These are phyloP conservation scores for Trichothecium sympodiale DNA, from an alignment of 2,329 filamentous ascomycete genomes.

Conservation along the genomic window DNA sequence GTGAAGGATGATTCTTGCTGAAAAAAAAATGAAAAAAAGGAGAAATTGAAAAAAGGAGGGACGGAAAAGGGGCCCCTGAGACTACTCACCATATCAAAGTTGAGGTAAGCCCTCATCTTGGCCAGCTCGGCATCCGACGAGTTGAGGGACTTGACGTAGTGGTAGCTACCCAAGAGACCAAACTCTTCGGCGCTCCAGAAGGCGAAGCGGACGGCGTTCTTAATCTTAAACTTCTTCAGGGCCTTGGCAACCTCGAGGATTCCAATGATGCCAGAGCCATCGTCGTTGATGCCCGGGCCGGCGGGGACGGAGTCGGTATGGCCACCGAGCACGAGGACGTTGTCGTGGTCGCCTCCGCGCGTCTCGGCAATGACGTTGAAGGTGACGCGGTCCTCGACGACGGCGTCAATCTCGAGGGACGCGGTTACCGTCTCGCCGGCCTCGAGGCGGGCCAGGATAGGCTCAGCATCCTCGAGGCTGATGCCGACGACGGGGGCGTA, in stretches of 20 bases:
- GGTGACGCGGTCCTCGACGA: slow-evolving; percentile 33
- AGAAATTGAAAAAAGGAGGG: no score
- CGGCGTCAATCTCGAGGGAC: slow-evolving; percentile 31
- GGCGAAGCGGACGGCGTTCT: slow-evolving; percentile 37
- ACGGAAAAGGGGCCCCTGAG: no score
- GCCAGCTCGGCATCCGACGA: slow-evolving; percentile 29
- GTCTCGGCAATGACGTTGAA: slow-evolving; percentile 42
- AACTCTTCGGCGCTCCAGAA: slow-evolving; percentile 44
- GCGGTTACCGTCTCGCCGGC: slow-evolving; percentile 20
- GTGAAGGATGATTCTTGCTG: neutral
- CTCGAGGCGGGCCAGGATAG: slow-evolving; percentile 17
- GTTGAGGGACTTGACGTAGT: slow-evolving; percentile 32
- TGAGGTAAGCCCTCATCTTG: slow-evolving; percentile 43
- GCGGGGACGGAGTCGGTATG: slow-evolving; percentile 37
- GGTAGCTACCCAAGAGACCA: slow-evolving; percentile 35
- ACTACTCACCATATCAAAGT: slow-evolving; percentile 46
- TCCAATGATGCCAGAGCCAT: slow-evolving; percentile 43
- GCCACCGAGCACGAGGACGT: slow-evolving; percentile 35
- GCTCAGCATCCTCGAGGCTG: slow-evolving; percentile 30
- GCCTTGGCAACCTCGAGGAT: slow-evolving; percentile 34
- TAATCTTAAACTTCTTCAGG: slow-evolving; percentile 29
- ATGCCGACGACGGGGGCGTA: slow-evolving; percentile 44
- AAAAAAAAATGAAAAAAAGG: no score
- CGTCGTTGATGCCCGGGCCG: slow-evolving; percentile 51
- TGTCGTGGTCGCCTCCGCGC: slow-evolving; percentile 33